Conservation (phyloP, 2,329 filamentous ascomycete species). For the Aspergillus fructus region DNA sequence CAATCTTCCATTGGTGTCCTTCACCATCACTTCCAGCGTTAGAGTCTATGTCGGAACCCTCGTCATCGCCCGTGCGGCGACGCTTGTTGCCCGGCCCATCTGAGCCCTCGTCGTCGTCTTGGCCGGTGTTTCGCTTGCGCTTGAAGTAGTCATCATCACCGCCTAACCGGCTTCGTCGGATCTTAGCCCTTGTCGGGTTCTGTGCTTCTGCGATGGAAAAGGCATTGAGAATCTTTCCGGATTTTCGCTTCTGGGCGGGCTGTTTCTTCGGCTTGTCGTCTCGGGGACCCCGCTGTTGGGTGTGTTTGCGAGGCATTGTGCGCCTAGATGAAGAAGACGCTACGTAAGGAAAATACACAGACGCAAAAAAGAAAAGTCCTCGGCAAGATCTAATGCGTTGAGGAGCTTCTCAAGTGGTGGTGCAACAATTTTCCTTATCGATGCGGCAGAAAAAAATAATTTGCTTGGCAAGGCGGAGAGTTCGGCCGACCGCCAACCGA, state of each 20-base stretch:
- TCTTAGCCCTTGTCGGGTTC: conserved; percentile 52
- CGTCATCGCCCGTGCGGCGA: conserved; percentile 38
- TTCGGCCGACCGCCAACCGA: conserved; percentile 22
- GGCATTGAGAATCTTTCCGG: conserved; percentile 56
- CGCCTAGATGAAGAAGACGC: conserved; percentile 4
- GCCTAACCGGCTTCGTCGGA: conserved; percentile 60
- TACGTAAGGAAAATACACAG: not conserved
- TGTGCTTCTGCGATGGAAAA: conserved; percentile 64
- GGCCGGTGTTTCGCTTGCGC: conserved; percentile 36
- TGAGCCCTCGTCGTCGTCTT: conserved; percentile 38
- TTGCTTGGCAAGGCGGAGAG: conserved; percentile 33
- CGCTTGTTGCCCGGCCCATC: conserved; percentile 46
- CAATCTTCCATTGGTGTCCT: conserved; percentile 81
- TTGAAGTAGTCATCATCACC: conserved; percentile 52
- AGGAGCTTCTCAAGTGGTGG: conserved; percentile 16
- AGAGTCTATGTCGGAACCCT: conserved; percentile 52
- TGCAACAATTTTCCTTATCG: conserved; percentile 25
- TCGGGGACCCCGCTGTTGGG: conserved; percentile 40
- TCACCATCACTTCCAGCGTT: conserved; percentile 82
- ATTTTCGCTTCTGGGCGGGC: conserved; percentile 49
- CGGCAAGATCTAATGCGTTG: conserved; percentile 8
- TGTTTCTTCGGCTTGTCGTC: conserved; percentile 45
- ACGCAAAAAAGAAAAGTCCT: not conserved
- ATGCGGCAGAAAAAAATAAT: conserved; percentile 28
- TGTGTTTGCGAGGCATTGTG: conserved; percentile 43